Evolutionary conservation across 1,139 yeast species (phyloP).

Genomic region (Saccharomycopsis hybrid): DNA sequence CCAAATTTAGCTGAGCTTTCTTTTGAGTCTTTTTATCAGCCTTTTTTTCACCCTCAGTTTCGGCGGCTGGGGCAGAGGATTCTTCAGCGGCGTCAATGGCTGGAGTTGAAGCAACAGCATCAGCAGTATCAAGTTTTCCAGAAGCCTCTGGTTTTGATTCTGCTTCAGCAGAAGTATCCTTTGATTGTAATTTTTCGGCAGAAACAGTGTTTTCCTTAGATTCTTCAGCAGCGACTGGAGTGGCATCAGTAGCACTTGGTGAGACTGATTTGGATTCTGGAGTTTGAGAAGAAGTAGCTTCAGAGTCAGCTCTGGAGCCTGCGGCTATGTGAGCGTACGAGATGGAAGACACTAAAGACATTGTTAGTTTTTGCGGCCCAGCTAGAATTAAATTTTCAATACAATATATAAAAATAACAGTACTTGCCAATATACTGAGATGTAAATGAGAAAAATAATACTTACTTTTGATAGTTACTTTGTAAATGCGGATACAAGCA

Average conservation of each 20-base stretch:
- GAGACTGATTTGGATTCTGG: not conserved
- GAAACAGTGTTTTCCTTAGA: not conserved
- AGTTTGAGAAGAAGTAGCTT: not conserved
- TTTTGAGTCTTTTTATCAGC: slow-evolving; percentile 18
- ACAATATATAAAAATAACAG: no score
- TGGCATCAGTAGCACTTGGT: not conserved
- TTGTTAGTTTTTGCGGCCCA: no score
- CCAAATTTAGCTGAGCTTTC: slow-evolving; percentile 40
- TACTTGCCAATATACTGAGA: no score
- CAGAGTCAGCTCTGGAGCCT: slow-evolving; percentile 10
- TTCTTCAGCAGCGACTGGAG: not conserved
- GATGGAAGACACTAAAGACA: not conserved
- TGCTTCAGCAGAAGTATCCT: not conserved
- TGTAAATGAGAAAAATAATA: no score
- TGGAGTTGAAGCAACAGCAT: not conserved
- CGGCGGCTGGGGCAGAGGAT: not conserved
- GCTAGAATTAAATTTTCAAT: no score
- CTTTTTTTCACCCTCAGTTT: not conserved
- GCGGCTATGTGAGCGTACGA: slow-evolving; percentile 20
- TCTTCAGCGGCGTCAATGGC: not conserved
- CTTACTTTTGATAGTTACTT: no score
- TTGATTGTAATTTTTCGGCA: not conserved
- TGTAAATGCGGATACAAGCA: no score
- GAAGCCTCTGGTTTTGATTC: not conserved
- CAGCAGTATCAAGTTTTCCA: not conserved